Percentiles rank a stretch among this genome's conserved stretches.
phyloP scores from a whole-genome alignment of 176 grass and related monocot species.

The Cenchrus purpureus region DNA sequence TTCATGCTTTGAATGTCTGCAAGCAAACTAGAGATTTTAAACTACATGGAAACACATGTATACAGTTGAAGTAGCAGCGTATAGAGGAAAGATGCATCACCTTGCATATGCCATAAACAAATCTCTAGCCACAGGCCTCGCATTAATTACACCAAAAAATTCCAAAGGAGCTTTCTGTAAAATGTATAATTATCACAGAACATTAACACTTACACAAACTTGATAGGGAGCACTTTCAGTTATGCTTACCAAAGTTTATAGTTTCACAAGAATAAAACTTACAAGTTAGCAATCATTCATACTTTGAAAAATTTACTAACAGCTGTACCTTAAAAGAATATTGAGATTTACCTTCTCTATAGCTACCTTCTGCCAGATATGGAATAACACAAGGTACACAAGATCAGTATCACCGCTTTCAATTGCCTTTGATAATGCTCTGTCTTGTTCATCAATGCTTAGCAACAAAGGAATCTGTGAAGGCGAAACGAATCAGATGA shows the following conservation, averaged over 20 bases:
- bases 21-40: constrained; percentile 43
- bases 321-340: constrained; percentile 12
- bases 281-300: constrained; percentile 18
- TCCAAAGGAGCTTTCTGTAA: constrained; percentile 82
- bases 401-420: constrained; percentile 98
- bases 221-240: constrained; percentile 18
- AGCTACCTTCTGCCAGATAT: constrained; percentile 97
- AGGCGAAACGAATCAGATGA: constrained; percentile 40
- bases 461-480: constrained; percentile 88
- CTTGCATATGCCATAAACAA: constrained; percentile 96
- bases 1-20: constrained; percentile 93
- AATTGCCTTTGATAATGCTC: constrained; percentile 82
- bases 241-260: not conserved
- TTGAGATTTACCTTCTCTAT: constrained; percentile 50
- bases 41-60: constrained; percentile 36
- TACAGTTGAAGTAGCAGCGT: constrained; percentile 9
- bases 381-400: constrained; percentile 93
- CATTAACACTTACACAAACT: constrained; percentile 3
- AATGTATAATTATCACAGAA: constrained; percentile 38
- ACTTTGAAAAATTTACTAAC: constrained; percentile 26
- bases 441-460: constrained; percentile 95
- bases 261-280: constrained; percentile 21
- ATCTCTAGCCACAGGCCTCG: constrained; percentile 94
- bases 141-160: constrained; percentile 95
- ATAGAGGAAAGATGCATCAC: constrained; percentile 45